These are phyloP conservation scores for Fusarium siculi DNA, from an alignment of 2,329 filamentous ascomycete genomes.

Conservation along the genomic window DNA sequence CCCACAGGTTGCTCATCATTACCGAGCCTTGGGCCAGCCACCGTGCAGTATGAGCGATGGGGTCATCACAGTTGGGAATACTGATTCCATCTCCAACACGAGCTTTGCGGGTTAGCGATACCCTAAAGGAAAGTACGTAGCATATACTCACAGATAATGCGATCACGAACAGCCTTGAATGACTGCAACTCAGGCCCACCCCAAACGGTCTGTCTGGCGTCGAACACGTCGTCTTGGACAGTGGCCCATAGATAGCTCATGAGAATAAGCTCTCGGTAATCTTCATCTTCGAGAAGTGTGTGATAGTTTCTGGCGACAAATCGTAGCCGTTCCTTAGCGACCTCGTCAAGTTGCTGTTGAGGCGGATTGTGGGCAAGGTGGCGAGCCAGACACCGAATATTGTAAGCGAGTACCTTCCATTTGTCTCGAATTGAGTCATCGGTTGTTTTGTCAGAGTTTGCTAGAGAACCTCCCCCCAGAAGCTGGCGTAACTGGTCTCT, in stretches of 20 bases:
- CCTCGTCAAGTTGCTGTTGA: fast-evolving
- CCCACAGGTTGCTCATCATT: background rate
- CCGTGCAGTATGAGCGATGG: background rate
- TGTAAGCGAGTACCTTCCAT: conserved; percentile 35
- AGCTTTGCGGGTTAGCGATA: background rate
- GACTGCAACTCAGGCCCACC: fast-evolving
- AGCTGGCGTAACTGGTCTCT: background rate
- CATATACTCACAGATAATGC: background rate
- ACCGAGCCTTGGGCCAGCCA: conserved; percentile 18
- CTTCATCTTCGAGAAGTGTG: background rate
- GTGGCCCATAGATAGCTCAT: conserved; percentile 7
- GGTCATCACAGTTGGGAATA: too few species aligned
- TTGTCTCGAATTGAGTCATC: conserved; percentile 18
- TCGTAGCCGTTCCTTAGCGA: fast-evolving
- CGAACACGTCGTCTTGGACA: background rate
- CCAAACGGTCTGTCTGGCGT: background rate
- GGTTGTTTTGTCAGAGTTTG: conserved; percentile 11
- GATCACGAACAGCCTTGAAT: fast-evolving
- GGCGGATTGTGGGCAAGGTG: background rate
- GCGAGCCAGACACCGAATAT: conserved; percentile 17
- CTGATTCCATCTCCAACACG: too few species aligned
- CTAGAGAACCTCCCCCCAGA: background rate
- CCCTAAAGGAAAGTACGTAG: too few species aligned
- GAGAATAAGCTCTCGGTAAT: background rate
- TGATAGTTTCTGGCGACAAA: fast-evolving